Percentiles rank a stretch among this genome's conserved stretches.
Evolutionary conservation across 208 protist species (phyloP).

Genomic region (Acanthamoeba lugdunensis): DNA sequence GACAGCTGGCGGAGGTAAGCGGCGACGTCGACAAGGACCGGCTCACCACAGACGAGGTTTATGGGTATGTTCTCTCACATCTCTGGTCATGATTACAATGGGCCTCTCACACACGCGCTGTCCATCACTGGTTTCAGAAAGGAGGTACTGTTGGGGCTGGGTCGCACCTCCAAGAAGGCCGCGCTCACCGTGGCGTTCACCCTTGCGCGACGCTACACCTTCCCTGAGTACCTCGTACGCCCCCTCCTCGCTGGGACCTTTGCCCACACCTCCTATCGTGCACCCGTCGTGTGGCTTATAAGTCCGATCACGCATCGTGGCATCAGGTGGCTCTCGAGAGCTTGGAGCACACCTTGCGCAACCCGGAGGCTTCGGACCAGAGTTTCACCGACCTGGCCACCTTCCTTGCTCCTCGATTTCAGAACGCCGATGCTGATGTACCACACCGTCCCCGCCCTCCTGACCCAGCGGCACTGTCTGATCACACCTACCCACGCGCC

Average conservation of each 20-base stretch:
- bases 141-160: constrained; percentile 4
- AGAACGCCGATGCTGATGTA: not conserved
- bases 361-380: not conserved
- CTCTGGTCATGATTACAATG: no score
- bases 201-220: constrained; percentile 12
- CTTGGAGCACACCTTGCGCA: not conserved
- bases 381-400: constrained; percentile 14
- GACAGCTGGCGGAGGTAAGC: not conserved
- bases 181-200: constrained; percentile 30
- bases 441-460: not conserved
- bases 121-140: not conserved
- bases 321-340: not conserved
- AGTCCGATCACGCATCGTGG: no score
- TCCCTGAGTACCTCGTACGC: not conserved
- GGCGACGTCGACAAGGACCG: not conserved
- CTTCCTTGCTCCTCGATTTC: constrained; percentile 41
- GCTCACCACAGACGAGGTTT: not conserved
- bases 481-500: not conserved
- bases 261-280: not conserved
- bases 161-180: constrained; percentile 11
- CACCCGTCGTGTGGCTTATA: not conserved
- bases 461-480: not conserved
- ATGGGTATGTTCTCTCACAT: not conserved
- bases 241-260: not conserved
- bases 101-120: not conserved